These are phyloP conservation scores for Rubia occidens DNA, from an alignment of 305 asterid species.

Conservation along the genomic window DNA sequence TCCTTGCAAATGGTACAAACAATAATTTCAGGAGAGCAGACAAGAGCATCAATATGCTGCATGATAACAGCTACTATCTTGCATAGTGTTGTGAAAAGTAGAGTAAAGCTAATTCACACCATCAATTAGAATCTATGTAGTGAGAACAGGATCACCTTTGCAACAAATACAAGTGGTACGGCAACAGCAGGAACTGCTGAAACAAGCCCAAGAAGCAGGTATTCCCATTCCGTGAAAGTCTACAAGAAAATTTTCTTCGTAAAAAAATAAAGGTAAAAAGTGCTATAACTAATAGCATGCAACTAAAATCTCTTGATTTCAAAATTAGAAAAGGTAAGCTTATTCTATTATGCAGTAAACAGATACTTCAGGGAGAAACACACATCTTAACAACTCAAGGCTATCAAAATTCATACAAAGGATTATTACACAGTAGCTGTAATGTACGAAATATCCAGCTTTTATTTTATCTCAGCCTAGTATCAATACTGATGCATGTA, in stretches of 20 bases:
- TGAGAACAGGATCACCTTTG: slow-evolving; percentile 17
- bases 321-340: background rate
- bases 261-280: background rate
- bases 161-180: slow-evolving; percentile 19
- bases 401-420: background rate
- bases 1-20: background rate
- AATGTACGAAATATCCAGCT: background rate
- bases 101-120: background rate
- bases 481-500: background rate
- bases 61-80: background rate
- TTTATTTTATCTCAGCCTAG: background rate
- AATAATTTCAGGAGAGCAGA: background rate
- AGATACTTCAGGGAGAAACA: background rate
- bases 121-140: background rate
- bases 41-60: background rate
- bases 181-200: slow-evolving; percentile 24
- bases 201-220: slow-evolving; percentile 25
- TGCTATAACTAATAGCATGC: background rate
- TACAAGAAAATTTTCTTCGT: slow-evolving; percentile 7
- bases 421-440: background rate
- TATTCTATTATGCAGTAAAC: background rate
- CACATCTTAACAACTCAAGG: background rate
- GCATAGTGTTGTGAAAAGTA: background rate
- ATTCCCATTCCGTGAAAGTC: slow-evolving; percentile 26
- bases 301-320: background rate